These are phyloP conservation scores for Cladophialophora immunda DNA, from an alignment of 2,329 filamentous ascomycete genomes.

Conservation along the genomic window DNA sequence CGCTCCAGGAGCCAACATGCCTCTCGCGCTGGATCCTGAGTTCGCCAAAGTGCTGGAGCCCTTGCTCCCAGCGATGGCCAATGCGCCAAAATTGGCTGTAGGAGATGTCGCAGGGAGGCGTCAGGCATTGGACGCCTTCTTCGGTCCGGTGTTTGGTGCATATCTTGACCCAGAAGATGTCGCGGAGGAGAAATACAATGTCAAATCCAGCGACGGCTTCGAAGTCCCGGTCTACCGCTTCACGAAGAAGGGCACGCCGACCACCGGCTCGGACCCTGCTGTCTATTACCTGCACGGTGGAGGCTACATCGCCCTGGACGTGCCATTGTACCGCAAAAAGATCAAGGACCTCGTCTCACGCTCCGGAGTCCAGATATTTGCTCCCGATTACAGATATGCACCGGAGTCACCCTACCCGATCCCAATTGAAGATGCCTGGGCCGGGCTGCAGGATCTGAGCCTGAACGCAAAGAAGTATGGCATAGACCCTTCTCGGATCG, in stretches of 20 bases:
- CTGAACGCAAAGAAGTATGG: constrained; percentile 51
- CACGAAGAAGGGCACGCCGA: constrained; percentile 32
- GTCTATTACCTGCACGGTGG: constrained; percentile 44
- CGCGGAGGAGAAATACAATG: constrained; percentile 26
- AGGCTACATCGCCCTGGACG: constrained; percentile 40
- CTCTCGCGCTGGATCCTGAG: constrained; percentile 18
- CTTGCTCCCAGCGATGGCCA: constrained; percentile 29
- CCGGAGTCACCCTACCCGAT: constrained; percentile 42
- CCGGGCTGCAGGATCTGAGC: constrained; percentile 49
- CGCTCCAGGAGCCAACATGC: constrained; percentile 8
- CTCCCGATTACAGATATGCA: constrained; percentile 43
- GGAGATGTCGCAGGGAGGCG: constrained; percentile 35
- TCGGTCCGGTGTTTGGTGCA: constrained; percentile 24
- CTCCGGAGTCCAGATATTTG: constrained; percentile 41
- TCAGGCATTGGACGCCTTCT: constrained; percentile 6
- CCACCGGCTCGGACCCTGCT: constrained; percentile 42
- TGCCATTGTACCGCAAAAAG: constrained; percentile 29
- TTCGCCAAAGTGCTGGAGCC: constrained; percentile 36
- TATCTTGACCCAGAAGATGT: constrained; percentile 37
- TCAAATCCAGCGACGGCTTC: constrained; percentile 39
- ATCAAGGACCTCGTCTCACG: constrained; percentile 34
- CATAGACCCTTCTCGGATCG: constrained; percentile 52
- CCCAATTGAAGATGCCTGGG: constrained; percentile 43
- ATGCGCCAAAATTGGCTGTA: constrained; percentile 26
- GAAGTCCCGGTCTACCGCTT: constrained; percentile 42